Evolutionary conservation across 805 yeast genomes (phyloP).

Genomic region (Metschnikowia amazonensis): DNA sequence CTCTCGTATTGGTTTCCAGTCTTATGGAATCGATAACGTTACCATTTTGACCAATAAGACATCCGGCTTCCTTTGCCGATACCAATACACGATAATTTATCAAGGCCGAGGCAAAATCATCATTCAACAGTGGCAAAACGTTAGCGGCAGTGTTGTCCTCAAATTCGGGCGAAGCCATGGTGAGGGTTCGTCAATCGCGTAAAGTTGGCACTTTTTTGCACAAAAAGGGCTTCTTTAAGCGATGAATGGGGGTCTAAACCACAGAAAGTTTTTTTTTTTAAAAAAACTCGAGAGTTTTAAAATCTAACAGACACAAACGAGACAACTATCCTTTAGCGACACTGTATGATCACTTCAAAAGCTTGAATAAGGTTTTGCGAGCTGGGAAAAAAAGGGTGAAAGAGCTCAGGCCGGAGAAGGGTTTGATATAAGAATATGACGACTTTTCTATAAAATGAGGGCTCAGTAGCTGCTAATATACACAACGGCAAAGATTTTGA

Average conservation of each 20-base stretch:
- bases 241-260: neutral
- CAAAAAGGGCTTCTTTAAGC: constrained; percentile 3
- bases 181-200: neutral
- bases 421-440: neutral
- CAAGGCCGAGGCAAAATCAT: constrained; percentile 27
- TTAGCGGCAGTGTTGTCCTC: neutral
- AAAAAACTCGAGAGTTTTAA: too few relatives aligned
- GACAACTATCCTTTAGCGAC: neutral
- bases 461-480: neutral
- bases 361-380: neutral
- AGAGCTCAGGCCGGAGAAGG: neutral
- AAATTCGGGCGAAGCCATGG: constrained; percentile 2
- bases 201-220: neutral
- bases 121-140: constrained; percentile 26
- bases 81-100: constrained; percentile 56
- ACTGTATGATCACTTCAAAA: neutral
- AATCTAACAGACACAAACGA: neutral
- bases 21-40: constrained; percentile 71
- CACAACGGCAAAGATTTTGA: neutral
- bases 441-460: neutral
- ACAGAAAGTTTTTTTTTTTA: neutral
- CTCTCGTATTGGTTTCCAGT: constrained; percentile 72
- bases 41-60: constrained; percentile 84
- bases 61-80: constrained; percentile 84
- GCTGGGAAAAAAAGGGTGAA: constrained; percentile 2